Conservation (phyloP, 2,329 filamentous ascomycete genomes). For the Cercospora sp. region DNA sequence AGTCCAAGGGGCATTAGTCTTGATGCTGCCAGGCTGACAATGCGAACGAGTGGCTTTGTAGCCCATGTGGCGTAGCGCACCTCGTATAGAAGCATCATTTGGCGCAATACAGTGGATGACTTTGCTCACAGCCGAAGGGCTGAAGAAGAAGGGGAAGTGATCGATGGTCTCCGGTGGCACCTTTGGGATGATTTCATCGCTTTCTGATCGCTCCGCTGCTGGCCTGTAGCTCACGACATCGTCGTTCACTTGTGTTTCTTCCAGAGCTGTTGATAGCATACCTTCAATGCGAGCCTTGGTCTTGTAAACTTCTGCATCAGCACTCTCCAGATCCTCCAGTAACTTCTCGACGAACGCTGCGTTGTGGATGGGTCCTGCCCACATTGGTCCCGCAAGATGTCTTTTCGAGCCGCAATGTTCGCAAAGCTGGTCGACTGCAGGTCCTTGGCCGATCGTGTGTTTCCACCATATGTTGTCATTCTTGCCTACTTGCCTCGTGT, state of each 20-base stretch:
- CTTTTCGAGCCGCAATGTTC: slow-evolving; percentile 82
- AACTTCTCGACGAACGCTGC: slow-evolving; percentile 78
- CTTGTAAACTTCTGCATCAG: slow-evolving; percentile 69
- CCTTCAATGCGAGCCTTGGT: slow-evolving; percentile 82
- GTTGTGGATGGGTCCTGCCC: slow-evolving; percentile 84
- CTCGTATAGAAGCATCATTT: slow-evolving; percentile 74
- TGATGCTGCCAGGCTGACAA: slow-evolving; percentile 84
- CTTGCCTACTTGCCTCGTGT: slow-evolving; percentile 66
- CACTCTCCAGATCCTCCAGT: slow-evolving; percentile 67
- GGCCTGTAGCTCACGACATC: slow-evolving; percentile 16
- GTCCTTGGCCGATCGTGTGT: slow-evolving; percentile 71
- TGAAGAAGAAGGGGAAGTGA: slow-evolving; percentile 81
- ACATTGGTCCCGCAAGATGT: slow-evolving; percentile 93
- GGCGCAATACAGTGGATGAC: slow-evolving; percentile 78
- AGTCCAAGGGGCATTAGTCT: slow-evolving; percentile 88
- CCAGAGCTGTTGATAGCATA: slow-evolving; percentile 84
- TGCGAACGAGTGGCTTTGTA: slow-evolving; percentile 85
- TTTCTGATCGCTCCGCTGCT: slow-evolving; percentile 8
- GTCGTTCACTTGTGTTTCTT: slow-evolving; percentile 58
- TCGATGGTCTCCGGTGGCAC: slow-evolving; percentile 66
- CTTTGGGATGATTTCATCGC: slow-evolving; percentile 42
- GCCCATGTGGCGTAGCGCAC: slow-evolving; percentile 76
- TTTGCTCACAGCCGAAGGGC: slow-evolving; percentile 71
- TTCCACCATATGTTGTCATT: slow-evolving; percentile 72
- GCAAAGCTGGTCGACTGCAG: slow-evolving; percentile 66